Evolutionary conservation across 768 basidiomycete species (phyloP), one percentile per base, ranked within the genome.

Genomic region (Pleurotus cornucopiae): DNA sequence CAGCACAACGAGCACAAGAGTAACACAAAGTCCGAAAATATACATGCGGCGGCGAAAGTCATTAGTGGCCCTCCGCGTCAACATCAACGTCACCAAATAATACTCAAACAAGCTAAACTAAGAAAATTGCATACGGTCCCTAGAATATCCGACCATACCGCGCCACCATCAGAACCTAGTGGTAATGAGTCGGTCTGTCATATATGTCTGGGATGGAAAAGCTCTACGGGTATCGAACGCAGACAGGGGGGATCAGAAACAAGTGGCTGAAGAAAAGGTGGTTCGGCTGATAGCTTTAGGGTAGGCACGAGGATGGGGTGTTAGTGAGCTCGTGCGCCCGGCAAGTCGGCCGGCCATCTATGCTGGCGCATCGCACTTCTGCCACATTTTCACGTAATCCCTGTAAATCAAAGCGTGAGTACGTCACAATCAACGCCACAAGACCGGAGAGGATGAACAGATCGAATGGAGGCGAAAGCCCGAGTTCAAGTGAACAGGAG

Each of bases 381-480:
- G 77, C 78, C 78, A 82, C 80, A 82, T 82, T 67, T 77, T 79
- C 48, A 82, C 79, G 60, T 78, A 80, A 64, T 82, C 80, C 46
- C 77, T 79, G 57, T 52, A 57, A 52, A 20, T 40, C 55, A 34
- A 20, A 53, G 18, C 4, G 41, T 34, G 51, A 57, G 30, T 34
- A 34, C 30, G 30, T 34, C 30, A 34, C 11, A 20, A 51, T 39
- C 51, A 49, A 26, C 26, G 49, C 37, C 38, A 37, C 53, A 26
- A 48, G 48, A 16, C 38, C 20, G 6, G 2, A 12, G 43, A 54
- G 44, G 21, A 21, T 11, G 44, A 46, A n/a, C 34, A 5, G 39
- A 58, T 47, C 11, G 54, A 30, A 52, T 25, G 39, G 41, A 41
- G 16, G 23, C 12, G 23, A 40, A 6, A 14, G 21, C 11, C 6